Conservation (phyloP, 2,329 filamentous ascomycete genomes). For the Plectosphaerella cucumerina region DNA sequence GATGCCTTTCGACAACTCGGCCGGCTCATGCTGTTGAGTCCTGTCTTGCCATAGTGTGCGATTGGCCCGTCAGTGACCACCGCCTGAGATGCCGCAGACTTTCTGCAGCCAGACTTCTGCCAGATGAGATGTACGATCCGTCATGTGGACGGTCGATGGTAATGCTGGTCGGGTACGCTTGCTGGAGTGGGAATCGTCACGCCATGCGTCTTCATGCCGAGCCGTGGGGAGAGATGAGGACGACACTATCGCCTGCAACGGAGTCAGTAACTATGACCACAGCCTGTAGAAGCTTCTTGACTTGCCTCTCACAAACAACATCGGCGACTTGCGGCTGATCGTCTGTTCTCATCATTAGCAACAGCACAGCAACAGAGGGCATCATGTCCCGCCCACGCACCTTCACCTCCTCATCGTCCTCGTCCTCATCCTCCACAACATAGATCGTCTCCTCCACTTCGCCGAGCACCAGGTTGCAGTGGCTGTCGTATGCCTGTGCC, state of each 20-base stretch:
- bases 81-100: no score
- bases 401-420: conserved; percentile 71
- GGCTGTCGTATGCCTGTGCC: conserved; percentile 90
- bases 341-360: conserved; percentile 50
- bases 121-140: no score
- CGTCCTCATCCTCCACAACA: conserved; percentile 81
- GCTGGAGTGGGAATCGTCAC: background rate
- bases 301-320: conserved; percentile 92
- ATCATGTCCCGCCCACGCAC: conserved; percentile 38
- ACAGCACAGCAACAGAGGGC: background rate
- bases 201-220: conserved; percentile 27
- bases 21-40: no score
- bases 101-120: no score
- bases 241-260: conserved; percentile 62
- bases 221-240: conserved; percentile 63
- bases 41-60: no score
- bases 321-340: conserved; percentile 94
- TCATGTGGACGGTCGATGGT: no score
- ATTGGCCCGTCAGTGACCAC: no score
- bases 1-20: no score
- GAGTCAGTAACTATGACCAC: conserved; percentile 15
- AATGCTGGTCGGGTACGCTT: no score
- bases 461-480: conserved; percentile 94
- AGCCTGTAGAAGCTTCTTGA: background rate
- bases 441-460: conserved; percentile 98